These are phyloP conservation scores for Talaromyces rugulosus DNA, from an alignment of 2,329 filamentous ascomycete species.

Conservation along the genomic window DNA sequence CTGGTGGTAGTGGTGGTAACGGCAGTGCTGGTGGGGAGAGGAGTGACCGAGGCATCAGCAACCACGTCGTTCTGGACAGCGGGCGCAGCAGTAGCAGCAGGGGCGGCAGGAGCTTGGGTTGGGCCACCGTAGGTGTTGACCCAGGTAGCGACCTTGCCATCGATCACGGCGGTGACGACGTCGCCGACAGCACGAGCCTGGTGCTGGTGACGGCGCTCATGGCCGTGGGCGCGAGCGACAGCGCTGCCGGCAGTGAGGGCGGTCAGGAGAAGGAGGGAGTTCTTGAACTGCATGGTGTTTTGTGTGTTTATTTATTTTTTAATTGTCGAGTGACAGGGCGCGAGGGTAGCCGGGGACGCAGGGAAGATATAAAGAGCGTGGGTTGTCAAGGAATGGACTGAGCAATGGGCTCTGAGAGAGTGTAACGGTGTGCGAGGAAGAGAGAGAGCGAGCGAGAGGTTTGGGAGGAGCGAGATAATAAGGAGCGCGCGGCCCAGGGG, in stretches of 20 bases:
- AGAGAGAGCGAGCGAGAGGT: conserved; percentile 2
- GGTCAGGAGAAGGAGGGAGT: conserved; percentile 31
- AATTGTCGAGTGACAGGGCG: background rate
- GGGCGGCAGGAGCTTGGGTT: conserved; percentile 6
- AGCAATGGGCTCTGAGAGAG: conserved; percentile 10
- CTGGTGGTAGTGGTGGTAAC: conserved; percentile 3
- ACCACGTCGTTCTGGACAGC: conserved; percentile 8
- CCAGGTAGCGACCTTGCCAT: conserved; percentile 31
- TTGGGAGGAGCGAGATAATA: conserved; percentile 2
- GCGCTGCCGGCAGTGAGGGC: conserved; percentile 34
- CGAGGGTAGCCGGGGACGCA: background rate
- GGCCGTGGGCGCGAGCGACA: conserved; percentile 34
- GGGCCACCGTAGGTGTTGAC: conserved; percentile 32
- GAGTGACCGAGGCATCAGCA: conserved; percentile 11
- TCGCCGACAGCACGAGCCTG: conserved; percentile 30
- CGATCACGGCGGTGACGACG: conserved; percentile 29
- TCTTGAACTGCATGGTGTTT: conserved; percentile 34
- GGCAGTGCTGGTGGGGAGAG: conserved; percentile 7
- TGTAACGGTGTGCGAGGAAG: background rate
- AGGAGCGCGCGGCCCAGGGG: conserved; percentile 3
- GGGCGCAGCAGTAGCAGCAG: conserved; percentile 12
- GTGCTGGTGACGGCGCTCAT: conserved; percentile 35
- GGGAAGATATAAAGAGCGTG: conserved; percentile 11
- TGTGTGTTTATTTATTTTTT: background rate
- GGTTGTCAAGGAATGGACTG: conserved; percentile 12